Evolutionary conservation across 2,329 filamentous ascomycete species (phyloP), one percentile per base, ranked within the genome.

Genomic region (Aspergillus awamori): DNA sequence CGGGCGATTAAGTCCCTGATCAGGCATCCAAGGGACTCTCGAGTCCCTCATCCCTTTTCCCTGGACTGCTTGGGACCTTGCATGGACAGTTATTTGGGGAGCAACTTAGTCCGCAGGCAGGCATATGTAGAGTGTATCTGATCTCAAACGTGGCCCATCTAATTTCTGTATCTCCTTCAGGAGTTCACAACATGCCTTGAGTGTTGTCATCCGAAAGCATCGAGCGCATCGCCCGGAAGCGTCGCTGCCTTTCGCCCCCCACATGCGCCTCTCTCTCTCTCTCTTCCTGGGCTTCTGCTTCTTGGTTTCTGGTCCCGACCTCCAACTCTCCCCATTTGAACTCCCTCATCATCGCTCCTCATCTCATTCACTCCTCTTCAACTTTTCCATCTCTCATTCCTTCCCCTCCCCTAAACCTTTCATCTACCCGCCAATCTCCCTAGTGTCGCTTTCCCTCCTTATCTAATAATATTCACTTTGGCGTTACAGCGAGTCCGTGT

Each of bases 191-290:
- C 28, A 39, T 38, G 28, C 24, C 45, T 33, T 33, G 11, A 22
- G 30, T 28, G 39, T 20, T 38, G 49, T 39, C 45, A 54, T 58
- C 36, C 49, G 49, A 47, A 58, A 28, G 48, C 57, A 61, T 61
- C 45, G 54, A 53, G 51, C 53, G 48, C 57, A 61, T 61, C 38
- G 59, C 62, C 70, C 70, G 70, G 58, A 72, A 72, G 60, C 70
- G 68, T 72, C 56, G 58, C 58, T 47, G 33, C 53, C 65, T 67
- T 67, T 68, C 60, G 65, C 53, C 39, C 58, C 51, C 45, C 61
- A 59, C 58, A 57, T 45, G 43, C 64, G 51, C 24, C 59, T 64
- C 62, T 62, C 58, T 52, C 59, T 39, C 47, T 28, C 47, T 30
- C 59, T 60, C 57, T 20, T 26, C 30, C 28, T 43, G 43, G 28